Evolutionary conservation across 2,329 filamentous ascomycete genomes (phyloP), one percentile per base, ranked within the genome.

Genomic region (Colletotrichum sp.): DNA sequence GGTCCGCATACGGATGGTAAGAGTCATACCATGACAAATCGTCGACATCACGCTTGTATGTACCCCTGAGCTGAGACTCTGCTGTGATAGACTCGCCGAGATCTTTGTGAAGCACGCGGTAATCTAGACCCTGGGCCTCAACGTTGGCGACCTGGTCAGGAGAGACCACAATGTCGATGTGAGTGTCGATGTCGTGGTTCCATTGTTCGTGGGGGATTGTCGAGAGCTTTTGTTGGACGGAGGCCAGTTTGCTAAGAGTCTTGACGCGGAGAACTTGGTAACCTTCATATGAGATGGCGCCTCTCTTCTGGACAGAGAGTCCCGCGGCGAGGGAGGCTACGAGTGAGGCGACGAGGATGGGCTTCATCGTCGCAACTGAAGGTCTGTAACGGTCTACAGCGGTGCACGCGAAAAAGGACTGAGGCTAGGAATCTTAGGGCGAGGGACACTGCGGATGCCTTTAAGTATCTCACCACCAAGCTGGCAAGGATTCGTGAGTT

Each of bases 1-100:
- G 89, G 64, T 90, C 87, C n/a, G 84, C 83, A 66, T 89, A 90
- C 7, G 84, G 75, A 77, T 90, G 89, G 77, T 90, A 90, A 39
- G 82, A 83, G 70, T 89, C 86, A 80, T 87, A 90, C 87, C 87
- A 90, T 4, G 86, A 83, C 18, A 84, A 66, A 64, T 81, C 82
- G 16, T 85, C 82, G 6, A 85, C 79, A 65, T 81, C 82, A 60
- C 72, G 71, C 64, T 72, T 69, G 68, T 75, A 69, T 12, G 36
- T 52, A 52, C 39, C 65, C 60, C 64, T 67, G n/a, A 21, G n/a
- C 16, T 60, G 48, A 13, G 71, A 67, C 52, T 83, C 82, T 3
- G 75, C 71, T 0, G 79, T 74, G 24, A 83, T 77, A 3, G 82
- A 80, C 1, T 72, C 72, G 1, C 81, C 82, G 6, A 83, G 68